A percentile compares a stretch with the other conserved stretches of the same genome.
These are phyloP conservation scores for Aureobasidium sp. DNA, from an alignment of 2,329 filamentous ascomycete genomes.

Conservation along the genomic window DNA sequence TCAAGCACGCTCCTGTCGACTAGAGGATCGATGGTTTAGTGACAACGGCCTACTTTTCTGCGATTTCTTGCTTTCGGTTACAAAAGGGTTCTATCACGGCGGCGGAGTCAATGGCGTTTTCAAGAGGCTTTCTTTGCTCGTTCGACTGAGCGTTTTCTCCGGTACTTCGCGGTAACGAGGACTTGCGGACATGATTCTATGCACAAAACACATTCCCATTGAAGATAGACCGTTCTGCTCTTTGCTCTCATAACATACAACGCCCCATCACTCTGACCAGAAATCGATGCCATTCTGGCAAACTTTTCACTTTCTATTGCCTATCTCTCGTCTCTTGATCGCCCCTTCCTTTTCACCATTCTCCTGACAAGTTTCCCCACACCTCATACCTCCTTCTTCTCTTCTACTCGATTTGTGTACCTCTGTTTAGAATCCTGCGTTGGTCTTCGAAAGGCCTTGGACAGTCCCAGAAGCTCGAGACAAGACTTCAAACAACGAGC, in stretches of 20 bases:
- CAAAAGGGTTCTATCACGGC: neutral
- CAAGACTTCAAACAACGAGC: too few species aligned
- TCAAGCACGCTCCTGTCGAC: conserved; percentile 53
- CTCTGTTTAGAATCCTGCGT: neutral
- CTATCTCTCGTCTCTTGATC: too few species aligned
- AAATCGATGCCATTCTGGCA: neutral
- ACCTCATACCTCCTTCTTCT: too few species aligned
- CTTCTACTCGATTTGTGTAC: too few species aligned
- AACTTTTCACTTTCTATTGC: neutral
- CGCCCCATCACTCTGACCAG: neutral
- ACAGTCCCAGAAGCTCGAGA: neutral
- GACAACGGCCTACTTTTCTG: neutral
- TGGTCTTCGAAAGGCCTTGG: neutral
- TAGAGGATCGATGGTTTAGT: conserved; percentile 12
- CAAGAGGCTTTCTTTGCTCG: neutral
- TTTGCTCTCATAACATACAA: neutral
- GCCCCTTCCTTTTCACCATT: too few species aligned
- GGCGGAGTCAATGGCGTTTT: conserved; percentile 1
- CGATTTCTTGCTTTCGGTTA: neutral
- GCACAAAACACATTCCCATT: neutral
- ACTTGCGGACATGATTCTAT: neutral
- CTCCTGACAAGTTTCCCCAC: too few species aligned
- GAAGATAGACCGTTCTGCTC: neutral
- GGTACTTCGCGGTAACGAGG: neutral
- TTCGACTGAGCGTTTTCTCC: neutral